Conservation (phyloP, 1,284 basidiomycete species). For the Bondarzewia mesenterica region DNA sequence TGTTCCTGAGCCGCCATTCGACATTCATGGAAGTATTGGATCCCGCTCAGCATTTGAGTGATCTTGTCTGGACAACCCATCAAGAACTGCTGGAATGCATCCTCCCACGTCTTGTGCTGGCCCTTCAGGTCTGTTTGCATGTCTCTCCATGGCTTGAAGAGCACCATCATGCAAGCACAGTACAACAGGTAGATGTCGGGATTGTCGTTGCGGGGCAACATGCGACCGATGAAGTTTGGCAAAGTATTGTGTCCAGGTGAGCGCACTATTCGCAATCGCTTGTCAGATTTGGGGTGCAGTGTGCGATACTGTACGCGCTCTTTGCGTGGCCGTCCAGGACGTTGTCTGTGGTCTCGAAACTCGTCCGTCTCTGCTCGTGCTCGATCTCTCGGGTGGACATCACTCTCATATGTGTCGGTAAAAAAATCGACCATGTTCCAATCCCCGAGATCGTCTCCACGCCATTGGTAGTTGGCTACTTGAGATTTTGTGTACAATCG, state of each 20-base stretch:
- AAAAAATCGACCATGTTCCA: slow-evolving; percentile 12
- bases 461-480: slow-evolving; percentile 13
- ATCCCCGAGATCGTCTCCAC: slow-evolving; percentile 12
- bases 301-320: slow-evolving; percentile 7
- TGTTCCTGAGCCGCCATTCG: slow-evolving; percentile 9
- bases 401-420: slow-evolving; percentile 16
- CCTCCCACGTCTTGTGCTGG: slow-evolving; percentile 16
- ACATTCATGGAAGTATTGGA: slow-evolving; percentile 30
- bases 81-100: slow-evolving; percentile 16
- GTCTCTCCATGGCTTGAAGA: slow-evolving; percentile 33
- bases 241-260: neutral
- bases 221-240: slow-evolving; percentile 21
- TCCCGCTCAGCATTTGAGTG: slow-evolving; percentile 17
- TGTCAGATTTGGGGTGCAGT: slow-evolving; percentile 1
- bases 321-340: slow-evolving; percentile 9
- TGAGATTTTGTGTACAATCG: slow-evolving; percentile 7
- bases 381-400: neutral
- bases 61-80: neutral
- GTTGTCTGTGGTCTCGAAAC: too few relatives aligned
- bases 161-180: slow-evolving; percentile 27
- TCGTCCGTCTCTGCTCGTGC: neutral
- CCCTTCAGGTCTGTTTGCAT: slow-evolving; percentile 21
- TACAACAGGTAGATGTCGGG: slow-evolving; percentile 20
- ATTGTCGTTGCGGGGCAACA: slow-evolving; percentile 22
- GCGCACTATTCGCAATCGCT: neutral